Evolutionary conservation across 352 stramenopile species (phyloP), one percentile per base, ranked within the genome.

Genomic region (Elongisporangium prolatum): DNA sequence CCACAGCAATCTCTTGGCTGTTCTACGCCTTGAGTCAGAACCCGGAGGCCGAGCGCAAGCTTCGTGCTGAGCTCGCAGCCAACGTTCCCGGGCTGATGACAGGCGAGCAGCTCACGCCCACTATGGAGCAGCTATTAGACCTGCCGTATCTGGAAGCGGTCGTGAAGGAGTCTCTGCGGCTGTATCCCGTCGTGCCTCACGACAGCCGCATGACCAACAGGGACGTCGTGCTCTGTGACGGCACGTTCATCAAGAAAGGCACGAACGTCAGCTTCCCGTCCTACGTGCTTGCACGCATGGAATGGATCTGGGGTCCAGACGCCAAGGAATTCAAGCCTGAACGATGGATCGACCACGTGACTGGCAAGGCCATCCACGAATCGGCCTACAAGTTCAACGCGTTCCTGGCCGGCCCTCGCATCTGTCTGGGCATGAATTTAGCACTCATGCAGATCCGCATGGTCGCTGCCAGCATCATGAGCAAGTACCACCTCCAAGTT

Each of bases 21-120:
- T 56, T 95, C 48, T 79, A 89, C 48, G 84, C 91, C 71, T 58
- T 93, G 54, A 79, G 72, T 20, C 75, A 72, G 13, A 65, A 87
- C 48, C 84, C 80, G 0, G 21, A 68, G 8, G 71, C 86, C 21
- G 56, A 77, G 55, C 14, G 44, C 17, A 72, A 66, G 17, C 74
- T 91, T 21, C 69, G 73, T 17, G 63, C 73, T 4, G 83, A 92
- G 54, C 57, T 90, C 4, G 50, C 59, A 20, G 40, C 25, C 4
- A 63, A 79, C 50, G 49, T 88, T 0, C 74, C 80, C 0, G 54
- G 68, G 4, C 64, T 87, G 8, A 40, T 60, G 0, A 58, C 16
- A 0, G 65, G 59, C 10, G 54, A 57, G 16, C 57, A 66, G 52
- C 58, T 48, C 21, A 40, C 53, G 2, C 67, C 72, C 17, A 74